Conservation (phyloP, 768 basidiomycete genomes). For the Serendipita sp. region DNA sequence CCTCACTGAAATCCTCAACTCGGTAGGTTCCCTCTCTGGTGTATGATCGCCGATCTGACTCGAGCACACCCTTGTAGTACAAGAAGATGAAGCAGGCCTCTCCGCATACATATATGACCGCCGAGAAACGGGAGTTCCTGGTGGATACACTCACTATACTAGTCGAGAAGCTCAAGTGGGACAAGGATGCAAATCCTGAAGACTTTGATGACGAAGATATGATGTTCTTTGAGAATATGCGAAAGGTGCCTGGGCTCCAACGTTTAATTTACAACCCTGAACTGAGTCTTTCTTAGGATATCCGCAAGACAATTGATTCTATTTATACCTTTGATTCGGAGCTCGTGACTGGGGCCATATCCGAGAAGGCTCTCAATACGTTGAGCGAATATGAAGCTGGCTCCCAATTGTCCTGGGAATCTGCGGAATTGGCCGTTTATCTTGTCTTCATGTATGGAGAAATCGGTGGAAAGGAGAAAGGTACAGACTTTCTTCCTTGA, state of each 20-base stretch:
- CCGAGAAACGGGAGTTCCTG: slow-evolving; percentile 56
- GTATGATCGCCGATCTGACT: neutral
- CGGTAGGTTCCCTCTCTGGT: slow-evolving; percentile 34
- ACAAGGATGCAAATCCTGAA: slow-evolving; percentile 50
- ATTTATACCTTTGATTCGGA: slow-evolving; percentile 72
- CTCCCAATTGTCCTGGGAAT: slow-evolving; percentile 64
- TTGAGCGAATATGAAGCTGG: slow-evolving; percentile 55
- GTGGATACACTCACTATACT: slow-evolving; percentile 60
- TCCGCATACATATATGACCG: slow-evolving; percentile 42
- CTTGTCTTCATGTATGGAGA: slow-evolving; percentile 90
- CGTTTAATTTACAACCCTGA: neutral
- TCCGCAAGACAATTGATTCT: slow-evolving; percentile 75
- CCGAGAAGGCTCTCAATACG: slow-evolving; percentile 55
- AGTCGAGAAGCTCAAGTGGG: slow-evolving; percentile 84
- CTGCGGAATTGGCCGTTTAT: slow-evolving; percentile 86
- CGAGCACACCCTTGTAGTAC: slow-evolving; percentile 34
- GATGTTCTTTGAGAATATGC: slow-evolving; percentile 65
- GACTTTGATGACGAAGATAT: slow-evolving; percentile 77
- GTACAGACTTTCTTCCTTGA: slow-evolving; percentile 29
- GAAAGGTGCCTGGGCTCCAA: slow-evolving; percentile 42
- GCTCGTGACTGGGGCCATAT: slow-evolving; percentile 65
- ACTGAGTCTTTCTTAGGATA: slow-evolving; percentile 35
- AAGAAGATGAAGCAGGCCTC: slow-evolving; percentile 41
- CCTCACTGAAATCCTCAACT: slow-evolving; percentile 53
- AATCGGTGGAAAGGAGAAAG: slow-evolving; percentile 44